These are phyloP conservation scores for Hypoxylon rickii DNA, from an alignment of 495 filamentous ascomycete species.

Conservation along the genomic window DNA sequence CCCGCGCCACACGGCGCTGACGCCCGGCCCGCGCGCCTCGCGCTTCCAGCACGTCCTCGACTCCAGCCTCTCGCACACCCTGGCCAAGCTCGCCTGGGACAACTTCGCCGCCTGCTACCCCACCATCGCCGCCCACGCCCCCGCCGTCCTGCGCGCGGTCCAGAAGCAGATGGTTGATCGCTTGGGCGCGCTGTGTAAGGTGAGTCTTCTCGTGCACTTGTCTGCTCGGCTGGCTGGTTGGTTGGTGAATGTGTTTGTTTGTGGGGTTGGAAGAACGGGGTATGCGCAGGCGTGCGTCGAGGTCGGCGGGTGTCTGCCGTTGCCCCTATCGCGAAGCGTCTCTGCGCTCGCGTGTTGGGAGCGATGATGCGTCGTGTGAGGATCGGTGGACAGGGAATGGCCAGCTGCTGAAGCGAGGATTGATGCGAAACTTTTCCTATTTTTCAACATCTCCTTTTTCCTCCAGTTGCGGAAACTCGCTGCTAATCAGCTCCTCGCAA, in stretches of 20 bases:
- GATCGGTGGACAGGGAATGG: too few relatives aligned
- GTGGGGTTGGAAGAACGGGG: neutral
- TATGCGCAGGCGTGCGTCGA: too few relatives aligned
- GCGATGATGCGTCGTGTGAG: too few relatives aligned
- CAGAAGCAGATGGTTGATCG: constrained; percentile 72
- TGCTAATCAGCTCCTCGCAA: neutral
- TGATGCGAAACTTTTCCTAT: too few relatives aligned
- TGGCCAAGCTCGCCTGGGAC: constrained; percentile 71
- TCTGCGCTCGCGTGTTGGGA: too few relatives aligned
- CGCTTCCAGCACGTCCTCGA: constrained; percentile 72
- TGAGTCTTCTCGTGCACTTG: constrained; percentile 24
- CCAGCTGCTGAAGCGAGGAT: too few relatives aligned
- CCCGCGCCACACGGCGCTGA: constrained; percentile 58
- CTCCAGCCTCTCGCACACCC: constrained; percentile 68
- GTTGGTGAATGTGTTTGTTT: constrained; percentile 4
- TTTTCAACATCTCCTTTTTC: too few relatives aligned
- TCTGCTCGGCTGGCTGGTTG: neutral
- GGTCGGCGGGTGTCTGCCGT: too few relatives aligned
- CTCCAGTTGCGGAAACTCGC: neutral
- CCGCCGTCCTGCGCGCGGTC: constrained; percentile 66
- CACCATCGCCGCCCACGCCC: constrained; percentile 71
- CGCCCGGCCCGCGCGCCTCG: constrained; percentile 76
- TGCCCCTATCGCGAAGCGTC: too few relatives aligned
- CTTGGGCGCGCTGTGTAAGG: constrained; percentile 62
- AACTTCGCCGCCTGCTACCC: constrained; percentile 92